A percentile compares a stretch with the other conserved stretches of the same genome.
These are phyloP conservation scores for Oligophagozyma castellii DNA, from an alignment of 1,139 yeast genomes.

Conservation along the genomic window DNA sequence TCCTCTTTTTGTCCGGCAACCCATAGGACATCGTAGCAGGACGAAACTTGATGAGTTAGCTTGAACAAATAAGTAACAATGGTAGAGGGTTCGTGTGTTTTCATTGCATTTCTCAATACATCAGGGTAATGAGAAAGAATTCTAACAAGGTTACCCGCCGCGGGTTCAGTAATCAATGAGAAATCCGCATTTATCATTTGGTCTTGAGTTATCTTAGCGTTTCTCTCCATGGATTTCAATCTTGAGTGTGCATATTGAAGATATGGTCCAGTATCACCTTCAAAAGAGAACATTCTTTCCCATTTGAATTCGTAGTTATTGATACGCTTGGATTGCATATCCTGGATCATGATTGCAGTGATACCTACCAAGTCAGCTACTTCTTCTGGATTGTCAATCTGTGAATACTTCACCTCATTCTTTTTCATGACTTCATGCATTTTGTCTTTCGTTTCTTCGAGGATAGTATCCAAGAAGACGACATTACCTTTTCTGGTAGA, in stretches of 20 bases:
- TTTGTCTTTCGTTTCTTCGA: constrained; percentile 86
- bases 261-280: constrained; percentile 99
- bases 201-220: constrained; percentile 37
- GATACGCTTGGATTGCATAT: constrained; percentile 94
- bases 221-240: constrained; percentile 88
- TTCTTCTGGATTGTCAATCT: constrained; percentile 87
- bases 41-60: constrained; percentile 86
- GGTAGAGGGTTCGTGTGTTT: constrained; percentile 87
- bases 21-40: constrained; percentile 92
- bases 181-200: constrained; percentile 48
- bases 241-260: constrained; percentile 98
- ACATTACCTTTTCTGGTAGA: constrained; percentile 97
- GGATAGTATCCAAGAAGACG: constrained; percentile 85
- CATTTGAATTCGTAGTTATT: constrained; percentile 94
- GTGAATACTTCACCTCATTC: constrained; percentile 83
- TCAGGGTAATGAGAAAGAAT: constrained; percentile 87
- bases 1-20: constrained; percentile 92
- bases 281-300: constrained; percentile 97
- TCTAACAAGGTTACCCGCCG: constrained; percentile 63
- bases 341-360: constrained; percentile 97
- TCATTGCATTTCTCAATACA: constrained; percentile 66
- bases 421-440: constrained; percentile 97
- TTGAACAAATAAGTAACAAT: constrained; percentile 87
- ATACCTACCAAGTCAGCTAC: constrained; percentile 95
- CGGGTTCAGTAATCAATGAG: constrained; percentile 60